phyloP scores from a whole-genome alignment of 176 grass and related monocot genomes.

The Oryza nivara region DNA sequence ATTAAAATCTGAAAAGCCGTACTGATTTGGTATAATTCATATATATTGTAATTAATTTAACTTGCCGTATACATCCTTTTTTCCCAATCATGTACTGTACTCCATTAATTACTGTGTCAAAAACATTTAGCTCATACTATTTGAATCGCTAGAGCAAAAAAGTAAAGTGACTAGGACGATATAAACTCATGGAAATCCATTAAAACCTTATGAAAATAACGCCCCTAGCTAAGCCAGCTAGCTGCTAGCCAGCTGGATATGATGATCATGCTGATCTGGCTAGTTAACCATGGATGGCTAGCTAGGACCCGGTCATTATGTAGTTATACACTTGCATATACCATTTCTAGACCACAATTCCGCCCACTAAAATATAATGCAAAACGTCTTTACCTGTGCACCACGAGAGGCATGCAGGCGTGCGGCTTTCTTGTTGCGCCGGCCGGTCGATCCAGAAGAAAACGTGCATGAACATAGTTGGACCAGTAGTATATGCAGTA shows the following conservation, averaged over 20 bases:
- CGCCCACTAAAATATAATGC: background rate
- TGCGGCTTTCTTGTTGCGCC: background rate
- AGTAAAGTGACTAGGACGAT: background rate
- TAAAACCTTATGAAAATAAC: background rate
- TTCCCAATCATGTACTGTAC: background rate
- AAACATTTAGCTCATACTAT: background rate
- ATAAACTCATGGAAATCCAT: conserved; percentile 7
- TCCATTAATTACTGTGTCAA: background rate
- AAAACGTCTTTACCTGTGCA: background rate
- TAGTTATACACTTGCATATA: background rate
- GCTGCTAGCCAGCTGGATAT: background rate
- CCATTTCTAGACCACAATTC: background rate
- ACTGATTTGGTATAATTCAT: no score
- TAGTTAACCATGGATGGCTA: conserved; percentile 16
- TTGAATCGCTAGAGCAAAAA: background rate
- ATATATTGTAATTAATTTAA: background rate
- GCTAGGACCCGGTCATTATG: background rate
- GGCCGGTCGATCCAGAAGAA: background rate
- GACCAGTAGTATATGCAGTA: background rate
- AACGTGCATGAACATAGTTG: background rate
- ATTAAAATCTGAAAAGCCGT: background rate
- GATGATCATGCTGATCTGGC: background rate
- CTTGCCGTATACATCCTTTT: background rate
- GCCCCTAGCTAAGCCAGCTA: background rate
- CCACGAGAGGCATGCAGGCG: conserved; percentile 32